A percentile compares a stretch with the other conserved stretches of the same genome.
Evolutionary conservation across 2,329 filamentous ascomycete species (phyloP).

Genomic region (Fusarium oligoseptatum): DNA sequence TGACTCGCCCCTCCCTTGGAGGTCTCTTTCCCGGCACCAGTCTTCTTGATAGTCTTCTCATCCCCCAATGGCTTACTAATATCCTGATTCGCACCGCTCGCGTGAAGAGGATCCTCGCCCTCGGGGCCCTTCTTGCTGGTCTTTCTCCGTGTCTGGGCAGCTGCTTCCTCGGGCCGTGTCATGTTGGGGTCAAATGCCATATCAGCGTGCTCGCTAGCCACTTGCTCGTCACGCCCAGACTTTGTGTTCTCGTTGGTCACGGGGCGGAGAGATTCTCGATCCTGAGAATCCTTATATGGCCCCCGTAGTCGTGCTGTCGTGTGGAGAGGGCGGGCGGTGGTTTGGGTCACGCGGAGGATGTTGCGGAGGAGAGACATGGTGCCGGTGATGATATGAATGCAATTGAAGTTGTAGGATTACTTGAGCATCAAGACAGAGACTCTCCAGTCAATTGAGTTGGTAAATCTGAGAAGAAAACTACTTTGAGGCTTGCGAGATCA

Average conservation of each 20-base stretch:
- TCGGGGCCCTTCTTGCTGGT: conserved; percentile 47
- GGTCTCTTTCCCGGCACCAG: conserved; percentile 51
- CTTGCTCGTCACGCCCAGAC: conserved; percentile 73
- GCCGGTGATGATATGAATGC: neutral
- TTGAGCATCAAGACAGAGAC: neutral
- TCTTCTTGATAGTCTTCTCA: conserved; percentile 51
- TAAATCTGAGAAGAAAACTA: neutral
- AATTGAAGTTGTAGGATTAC: neutral
- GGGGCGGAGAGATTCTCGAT: conserved; percentile 75
- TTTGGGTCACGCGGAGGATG: conserved; percentile 33
- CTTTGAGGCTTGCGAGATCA: conserved; percentile 2
- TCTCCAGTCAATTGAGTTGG: conserved; percentile 10
- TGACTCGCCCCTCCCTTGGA: conserved; percentile 53
- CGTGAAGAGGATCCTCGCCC: conserved; percentile 53
- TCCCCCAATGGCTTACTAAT: conserved; percentile 57
- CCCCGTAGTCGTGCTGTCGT: conserved; percentile 41
- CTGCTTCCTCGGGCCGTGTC: conserved; percentile 75
- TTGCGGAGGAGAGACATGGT: conserved; percentile 41
- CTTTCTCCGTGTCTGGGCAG: conserved; percentile 61
- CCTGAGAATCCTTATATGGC: conserved; percentile 66
- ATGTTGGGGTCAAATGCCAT: conserved; percentile 78
- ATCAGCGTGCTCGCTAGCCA: conserved; percentile 65
- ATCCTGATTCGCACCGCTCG: conserved; percentile 60
- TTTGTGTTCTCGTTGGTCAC: conserved; percentile 76
- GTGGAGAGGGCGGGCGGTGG: conserved; percentile 51